These are phyloP conservation scores for Paramecium caudatum DNA, from an alignment of 73 alveolate genomes.

Conservation along the genomic window DNA sequence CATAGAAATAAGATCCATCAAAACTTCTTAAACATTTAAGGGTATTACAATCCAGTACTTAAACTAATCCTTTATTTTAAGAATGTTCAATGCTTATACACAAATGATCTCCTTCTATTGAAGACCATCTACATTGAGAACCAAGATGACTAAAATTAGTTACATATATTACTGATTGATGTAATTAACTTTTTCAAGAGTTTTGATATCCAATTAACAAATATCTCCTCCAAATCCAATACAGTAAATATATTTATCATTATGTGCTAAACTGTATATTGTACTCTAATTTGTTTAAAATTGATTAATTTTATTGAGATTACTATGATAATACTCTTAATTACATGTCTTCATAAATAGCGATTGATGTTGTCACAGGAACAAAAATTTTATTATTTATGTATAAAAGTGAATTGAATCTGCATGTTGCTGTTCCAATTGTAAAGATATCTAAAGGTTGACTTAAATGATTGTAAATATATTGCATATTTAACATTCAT, in stretches of 20 bases:
- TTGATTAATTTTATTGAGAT: neutral
- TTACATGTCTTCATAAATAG: constrained; percentile 23
- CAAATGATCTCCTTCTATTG: neutral
- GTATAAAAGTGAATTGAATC: constrained; percentile 42
- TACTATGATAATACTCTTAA: neutral
- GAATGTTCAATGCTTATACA: constrained; percentile 22
- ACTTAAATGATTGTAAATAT: constrained; percentile 47
- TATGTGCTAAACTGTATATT: neutral
- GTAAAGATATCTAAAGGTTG: neutral
- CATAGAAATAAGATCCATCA: constrained; percentile 49
- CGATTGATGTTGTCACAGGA: constrained; percentile 35
- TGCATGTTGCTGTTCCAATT: constrained; percentile 33
- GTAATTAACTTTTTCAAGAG: neutral
- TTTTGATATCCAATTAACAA: constrained; percentile 18
- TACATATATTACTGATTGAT: neutral
- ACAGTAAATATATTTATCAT: neutral
- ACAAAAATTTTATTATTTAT: neutral
- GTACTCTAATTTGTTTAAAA: constrained; percentile 55
- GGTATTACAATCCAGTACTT: neutral
- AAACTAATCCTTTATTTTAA: constrained; percentile 7
- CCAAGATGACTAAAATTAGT: neutral
- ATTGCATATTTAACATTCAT: neutral
- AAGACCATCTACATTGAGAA: constrained; percentile 59
- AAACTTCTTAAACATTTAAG: neutral
- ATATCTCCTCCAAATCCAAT: constrained; percentile 63